Conservation (phyloP, 1,284 basidiomycete genomes). For the Ustilago loliicola region DNA sequence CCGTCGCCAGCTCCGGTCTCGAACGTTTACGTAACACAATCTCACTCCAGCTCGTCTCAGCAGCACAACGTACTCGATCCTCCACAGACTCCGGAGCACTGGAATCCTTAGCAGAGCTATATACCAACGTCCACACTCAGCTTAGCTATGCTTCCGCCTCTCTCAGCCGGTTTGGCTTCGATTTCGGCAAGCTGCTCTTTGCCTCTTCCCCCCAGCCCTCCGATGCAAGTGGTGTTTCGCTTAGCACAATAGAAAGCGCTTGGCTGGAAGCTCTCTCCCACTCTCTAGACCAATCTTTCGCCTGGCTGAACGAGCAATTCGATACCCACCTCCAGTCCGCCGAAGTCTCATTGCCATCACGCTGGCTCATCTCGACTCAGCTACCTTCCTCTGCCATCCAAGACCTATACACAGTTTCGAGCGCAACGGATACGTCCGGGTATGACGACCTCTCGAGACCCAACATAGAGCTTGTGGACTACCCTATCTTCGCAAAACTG, state of each 20-base stretch:
- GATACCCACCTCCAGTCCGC: conserved; percentile 1
- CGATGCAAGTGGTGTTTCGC: background rate
- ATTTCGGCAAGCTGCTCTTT: conserved; percentile 44
- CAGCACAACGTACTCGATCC: background rate
- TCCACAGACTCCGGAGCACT: conserved; percentile 13
- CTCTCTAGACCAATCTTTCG: conserved; percentile 18
- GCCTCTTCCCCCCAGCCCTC: background rate
- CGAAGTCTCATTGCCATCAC: conserved; percentile 8
- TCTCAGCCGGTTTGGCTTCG: conserved; percentile 44
- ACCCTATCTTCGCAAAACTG: conserved; percentile 29
- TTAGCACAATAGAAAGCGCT: conserved; percentile 23
- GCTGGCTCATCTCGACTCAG: conserved; percentile 28
- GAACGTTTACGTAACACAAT: conserved; percentile 26
- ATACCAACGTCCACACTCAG: conserved; percentile 41
- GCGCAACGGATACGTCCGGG: background rate
- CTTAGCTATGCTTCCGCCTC: conserved; percentile 45
- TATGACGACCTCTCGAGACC: conserved; percentile 35
- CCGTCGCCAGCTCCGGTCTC: conserved; percentile 32
- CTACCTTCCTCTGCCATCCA: conserved; percentile 15
- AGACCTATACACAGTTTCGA: conserved; percentile 13
- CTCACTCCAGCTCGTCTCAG: conserved; percentile 17
- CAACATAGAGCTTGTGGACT: conserved; percentile 37
- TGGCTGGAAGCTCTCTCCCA: conserved; percentile 27
- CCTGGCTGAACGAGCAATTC: conserved; percentile 13
- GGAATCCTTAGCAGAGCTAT: conserved; percentile 32